Base-by-base conservation (phyloP, 108 stramenopile species). In the Skeletonema marinoi region DNA sequence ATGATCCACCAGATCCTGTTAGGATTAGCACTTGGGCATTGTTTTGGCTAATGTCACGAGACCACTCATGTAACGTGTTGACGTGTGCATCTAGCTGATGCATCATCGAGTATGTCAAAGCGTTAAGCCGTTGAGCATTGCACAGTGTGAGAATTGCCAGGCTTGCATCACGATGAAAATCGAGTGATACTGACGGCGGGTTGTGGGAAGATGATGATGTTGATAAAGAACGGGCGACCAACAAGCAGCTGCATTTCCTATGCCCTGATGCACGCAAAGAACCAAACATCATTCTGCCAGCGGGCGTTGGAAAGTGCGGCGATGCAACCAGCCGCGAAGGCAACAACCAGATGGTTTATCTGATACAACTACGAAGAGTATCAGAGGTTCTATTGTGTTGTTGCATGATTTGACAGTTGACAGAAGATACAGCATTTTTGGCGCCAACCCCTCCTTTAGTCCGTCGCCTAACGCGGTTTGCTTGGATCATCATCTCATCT, bases 81-180 rank as follows among this genome's bases (percentile, higher is more conserved):
- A 83, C 71, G 51, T 72, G 66, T 19, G 35, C 35, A 63, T 83
- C 75, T 14, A 83, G 42, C 32, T 77, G 75, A 16, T 73, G 66
- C 82, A 83, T 83, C 82, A 83, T 83, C 30, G 36, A 32, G 58
- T 32, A 60, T 17, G 82, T 73, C 16, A 83, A 54, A 14, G 82
- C 82, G 44, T 83, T 83, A 19, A 65, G 64, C 41, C 82, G 65
- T 35, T n/a, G n/a, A 17, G 71, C 70, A 59, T 83, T 83, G 71
- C 38, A 50, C 0, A 83, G 75, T 11, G 66, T 68, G 1, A 83
- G 17, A 41, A 73, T 58, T 19, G 82, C 82, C 10, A 83, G 25
- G 35, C 61, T 51, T 21, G 42, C 31, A 36, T 73, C 60, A 10
- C 56, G 56, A 6, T 36, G 54, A 38, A 81, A 78, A 13, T 21